A percentile compares a stretch with the other conserved stretches of the same genome.
phyloP scores from a whole-genome alignment of 1,284 basidiomycete species.

The Cutaneotrichosporon arboriforme region DNA sequence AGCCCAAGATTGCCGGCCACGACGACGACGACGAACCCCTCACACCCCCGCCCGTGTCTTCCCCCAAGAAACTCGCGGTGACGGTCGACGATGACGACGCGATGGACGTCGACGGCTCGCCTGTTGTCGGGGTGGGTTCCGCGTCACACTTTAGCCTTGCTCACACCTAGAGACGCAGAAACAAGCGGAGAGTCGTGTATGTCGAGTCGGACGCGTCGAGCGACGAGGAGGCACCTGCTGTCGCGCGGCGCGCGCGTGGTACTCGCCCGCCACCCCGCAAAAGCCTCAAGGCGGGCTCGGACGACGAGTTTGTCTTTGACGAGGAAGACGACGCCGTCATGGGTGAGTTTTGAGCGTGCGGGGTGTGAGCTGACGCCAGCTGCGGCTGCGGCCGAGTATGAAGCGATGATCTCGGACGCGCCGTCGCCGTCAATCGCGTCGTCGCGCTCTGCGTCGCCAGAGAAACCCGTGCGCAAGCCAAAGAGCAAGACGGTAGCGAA shows the following conservation, averaged over 20 bases:
- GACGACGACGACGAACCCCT: conserved; percentile 12
- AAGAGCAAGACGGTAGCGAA: conserved; percentile 22
- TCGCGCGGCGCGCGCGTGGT: background rate
- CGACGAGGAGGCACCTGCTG: conserved; percentile 2
- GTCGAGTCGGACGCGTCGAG: conserved; percentile 37
- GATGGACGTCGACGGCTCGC: conserved; percentile 27
- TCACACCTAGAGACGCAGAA: conserved; percentile 23
- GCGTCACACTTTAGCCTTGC: background rate
- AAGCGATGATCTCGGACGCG: conserved; percentile 22
- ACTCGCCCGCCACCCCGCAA: conserved; percentile 26
- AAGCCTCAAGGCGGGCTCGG: conserved; percentile 35
- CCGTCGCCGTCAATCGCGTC: conserved; percentile 32
- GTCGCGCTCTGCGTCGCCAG: conserved; percentile 27
- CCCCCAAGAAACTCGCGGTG: background rate
- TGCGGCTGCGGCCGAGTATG: conserved; percentile 39
- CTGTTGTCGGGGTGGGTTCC: conserved; percentile 23
- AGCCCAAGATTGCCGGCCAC: conserved; percentile 11
- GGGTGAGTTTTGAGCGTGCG: conserved; percentile 23
- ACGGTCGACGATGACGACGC: conserved; percentile 15
- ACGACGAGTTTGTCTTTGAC: conserved; percentile 42
- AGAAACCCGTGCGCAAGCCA: conserved; percentile 17
- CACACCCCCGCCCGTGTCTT: background rate
- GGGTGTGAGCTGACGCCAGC: conserved; percentile 14
- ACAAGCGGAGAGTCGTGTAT: conserved; percentile 45
- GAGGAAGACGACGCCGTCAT: conserved; percentile 40